Base-by-base conservation (phyloP, 805 yeast species). In the Danielia oregonensis region DNA sequence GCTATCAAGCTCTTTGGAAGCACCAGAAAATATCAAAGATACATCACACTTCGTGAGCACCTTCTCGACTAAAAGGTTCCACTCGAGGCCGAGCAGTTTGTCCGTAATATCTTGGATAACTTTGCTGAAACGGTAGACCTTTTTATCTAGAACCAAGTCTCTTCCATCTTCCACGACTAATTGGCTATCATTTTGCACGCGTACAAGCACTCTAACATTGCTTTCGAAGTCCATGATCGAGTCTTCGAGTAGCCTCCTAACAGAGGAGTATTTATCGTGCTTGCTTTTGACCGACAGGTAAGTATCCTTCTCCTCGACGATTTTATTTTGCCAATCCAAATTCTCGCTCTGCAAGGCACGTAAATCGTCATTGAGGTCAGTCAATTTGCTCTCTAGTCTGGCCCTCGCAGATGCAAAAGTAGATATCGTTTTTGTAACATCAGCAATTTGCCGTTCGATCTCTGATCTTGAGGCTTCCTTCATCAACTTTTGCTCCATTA, bases 241-340 rank as follows among this genome's bases (percentile, higher is more conserved):
- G 44, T 74, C 73, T 49, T 76, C 79, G 25, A 77, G 50, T 7
- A 63, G 57, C 42, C 71, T 59, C 37, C 72, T 58, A 19, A 68
- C 59, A 4, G 45, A 48, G 21, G 55, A 57, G 42, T 68, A 71
- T 21, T 55, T 57, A 13, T 56, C 53, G 5, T 60, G 44, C 15
- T 48, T 46, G 11, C 32, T 32, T 18, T 52, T 48, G 5, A 50
- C 39, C 2, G 30, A 30, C 1, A 37, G 32, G 23, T 55, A 43
- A 30, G 50, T 56, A 1, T 25, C 14, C 14, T 52, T 50, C 1
- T 64, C 33, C 1, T 35, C 21, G 1, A 39, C 32, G 12, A 64
- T 44, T 16, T 57, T 45, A 10, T 44, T 30, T 3, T 13, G 16
- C 35, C 35, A 33, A 8, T 15, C 24, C 15, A 17, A 3, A 5